These are phyloP conservation scores for Coemansia asiatica DNA, from an alignment of 192 early-diverging fungal genomes.

Conservation along the genomic window DNA sequence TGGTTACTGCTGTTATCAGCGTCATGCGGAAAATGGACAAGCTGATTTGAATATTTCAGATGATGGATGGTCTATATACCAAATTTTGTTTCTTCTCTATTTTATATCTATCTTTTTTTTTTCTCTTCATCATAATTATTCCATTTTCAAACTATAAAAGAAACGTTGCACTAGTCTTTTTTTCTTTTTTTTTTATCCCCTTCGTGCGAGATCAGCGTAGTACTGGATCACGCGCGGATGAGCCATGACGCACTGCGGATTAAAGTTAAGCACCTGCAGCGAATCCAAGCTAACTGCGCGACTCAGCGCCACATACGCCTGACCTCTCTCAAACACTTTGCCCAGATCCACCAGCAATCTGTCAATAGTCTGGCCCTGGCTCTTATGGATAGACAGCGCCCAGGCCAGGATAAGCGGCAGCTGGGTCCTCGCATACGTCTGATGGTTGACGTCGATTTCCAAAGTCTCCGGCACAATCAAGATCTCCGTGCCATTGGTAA, in stretches of 20 bases:
- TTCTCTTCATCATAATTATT: neutral
- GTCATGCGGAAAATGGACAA: conserved; percentile 90
- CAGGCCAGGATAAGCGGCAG: conserved; percentile 80
- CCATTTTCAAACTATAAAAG: neutral
- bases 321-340: conserved; percentile 78
- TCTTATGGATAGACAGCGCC: conserved; percentile 87
- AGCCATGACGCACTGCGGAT: conserved; percentile 64
- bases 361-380: conserved; percentile 84
- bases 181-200: neutral
- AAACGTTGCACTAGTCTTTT: too few relatives aligned
- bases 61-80: too few relatives aligned
- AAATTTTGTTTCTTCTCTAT: neutral
- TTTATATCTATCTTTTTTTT: neutral
- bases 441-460: conserved; percentile 56
- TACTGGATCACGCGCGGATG: conserved; percentile 70
- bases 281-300: conserved; percentile 69
- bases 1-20: conserved; percentile 76
- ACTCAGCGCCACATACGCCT: conserved; percentile 84
- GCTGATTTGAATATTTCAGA: conserved; percentile 58
- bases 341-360: conserved; percentile 72
- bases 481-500: conserved; percentile 52
- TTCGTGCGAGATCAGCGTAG: conserved; percentile 58
- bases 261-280: conserved; percentile 72
- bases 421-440: conserved; percentile 52
- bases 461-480: conserved; percentile 57